These are phyloP conservation scores for Fraxinus pennsylvanica DNA, from an alignment of 257 asterid species.

Conservation along the genomic window DNA sequence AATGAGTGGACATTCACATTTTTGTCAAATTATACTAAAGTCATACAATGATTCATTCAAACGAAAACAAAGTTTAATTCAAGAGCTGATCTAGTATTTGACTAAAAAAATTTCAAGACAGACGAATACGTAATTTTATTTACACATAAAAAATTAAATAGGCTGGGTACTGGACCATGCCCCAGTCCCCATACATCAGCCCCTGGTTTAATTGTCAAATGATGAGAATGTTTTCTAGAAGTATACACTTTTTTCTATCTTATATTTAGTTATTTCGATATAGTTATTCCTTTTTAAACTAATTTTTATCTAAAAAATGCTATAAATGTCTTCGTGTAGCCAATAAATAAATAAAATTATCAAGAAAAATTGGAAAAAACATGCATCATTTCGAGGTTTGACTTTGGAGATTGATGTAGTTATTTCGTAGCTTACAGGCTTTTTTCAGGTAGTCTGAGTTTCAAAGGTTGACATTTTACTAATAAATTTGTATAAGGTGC, in stretches of 20 bases:
- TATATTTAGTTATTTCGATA: too few relatives aligned
- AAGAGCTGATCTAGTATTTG: too few relatives aligned
- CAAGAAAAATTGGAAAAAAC: not conserved
- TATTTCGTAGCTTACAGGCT: not conserved
- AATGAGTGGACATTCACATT: not conserved
- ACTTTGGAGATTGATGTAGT: slow-evolving; percentile 17
- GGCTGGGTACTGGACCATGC: too few relatives aligned
- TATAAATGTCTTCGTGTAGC: slow-evolving; percentile 1
- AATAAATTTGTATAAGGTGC: not conserved
- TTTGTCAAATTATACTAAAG: not conserved
- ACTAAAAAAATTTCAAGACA: too few relatives aligned
- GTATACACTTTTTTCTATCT: too few relatives aligned
- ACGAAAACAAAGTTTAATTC: too few relatives aligned
- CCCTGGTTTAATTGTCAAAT: not conserved
- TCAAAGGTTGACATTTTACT: slow-evolving; percentile 17
- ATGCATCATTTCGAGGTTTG: slow-evolving; percentile 11
- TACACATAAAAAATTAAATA: too few relatives aligned
- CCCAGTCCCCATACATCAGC: too few relatives aligned
- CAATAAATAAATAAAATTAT: not conserved
- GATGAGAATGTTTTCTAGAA: too few relatives aligned
- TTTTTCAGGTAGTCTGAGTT: slow-evolving; percentile 14
- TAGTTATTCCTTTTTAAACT: too few relatives aligned
- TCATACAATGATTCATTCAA: not conserved
- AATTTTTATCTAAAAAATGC: not conserved
- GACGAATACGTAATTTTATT: too few relatives aligned